Conservation (phyloP, 345 rosid genomes). For the Pelargonium nanum region DNA sequence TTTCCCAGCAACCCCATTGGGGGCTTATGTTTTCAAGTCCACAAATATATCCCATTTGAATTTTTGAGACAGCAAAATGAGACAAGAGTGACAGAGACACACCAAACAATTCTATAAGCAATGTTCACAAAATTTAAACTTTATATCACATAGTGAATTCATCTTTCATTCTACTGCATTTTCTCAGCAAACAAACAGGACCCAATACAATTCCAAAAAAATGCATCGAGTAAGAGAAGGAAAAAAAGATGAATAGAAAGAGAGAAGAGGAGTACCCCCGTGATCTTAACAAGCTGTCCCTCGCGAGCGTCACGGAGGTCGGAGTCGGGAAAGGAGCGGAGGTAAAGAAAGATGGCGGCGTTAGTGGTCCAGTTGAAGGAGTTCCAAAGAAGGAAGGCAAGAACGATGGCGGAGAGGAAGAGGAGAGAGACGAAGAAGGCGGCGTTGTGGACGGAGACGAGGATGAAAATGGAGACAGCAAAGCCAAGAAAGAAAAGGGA, state of each 20-base stretch:
- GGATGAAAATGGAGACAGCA: slow-evolving; percentile 30
- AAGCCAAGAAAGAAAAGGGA: slow-evolving; percentile 27
- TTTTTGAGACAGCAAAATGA: background rate
- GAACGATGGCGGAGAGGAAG: slow-evolving; percentile 19
- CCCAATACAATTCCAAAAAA: background rate
- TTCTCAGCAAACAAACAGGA: background rate
- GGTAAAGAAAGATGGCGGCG: slow-evolving; percentile 23
- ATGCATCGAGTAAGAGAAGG: background rate
- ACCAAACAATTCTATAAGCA: background rate
- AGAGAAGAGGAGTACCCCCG: slow-evolving; percentile 29
- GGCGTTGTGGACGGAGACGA: slow-evolving; percentile 33
- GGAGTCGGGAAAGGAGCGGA: slow-evolving; percentile 38
- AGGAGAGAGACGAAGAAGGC: slow-evolving; percentile 29
- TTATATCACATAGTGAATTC: too few relatives aligned
- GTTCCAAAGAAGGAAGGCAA: slow-evolving; percentile 37
- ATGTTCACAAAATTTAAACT: too few relatives aligned
- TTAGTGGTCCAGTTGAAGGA: slow-evolving; percentile 16
- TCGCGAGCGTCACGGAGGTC: slow-evolving; percentile 33
- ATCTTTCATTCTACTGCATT: background rate
- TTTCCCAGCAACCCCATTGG: background rate
- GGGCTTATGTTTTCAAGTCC: background rate
- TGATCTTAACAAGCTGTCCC: slow-evolving; percentile 45
- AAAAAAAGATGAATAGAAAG: background rate
- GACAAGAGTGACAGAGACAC: background rate
- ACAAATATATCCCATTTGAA: background rate